Evolutionary conservation across 176 grass and related monocot genomes (phyloP).

Genomic region (Cenchrus purpureus): DNA sequence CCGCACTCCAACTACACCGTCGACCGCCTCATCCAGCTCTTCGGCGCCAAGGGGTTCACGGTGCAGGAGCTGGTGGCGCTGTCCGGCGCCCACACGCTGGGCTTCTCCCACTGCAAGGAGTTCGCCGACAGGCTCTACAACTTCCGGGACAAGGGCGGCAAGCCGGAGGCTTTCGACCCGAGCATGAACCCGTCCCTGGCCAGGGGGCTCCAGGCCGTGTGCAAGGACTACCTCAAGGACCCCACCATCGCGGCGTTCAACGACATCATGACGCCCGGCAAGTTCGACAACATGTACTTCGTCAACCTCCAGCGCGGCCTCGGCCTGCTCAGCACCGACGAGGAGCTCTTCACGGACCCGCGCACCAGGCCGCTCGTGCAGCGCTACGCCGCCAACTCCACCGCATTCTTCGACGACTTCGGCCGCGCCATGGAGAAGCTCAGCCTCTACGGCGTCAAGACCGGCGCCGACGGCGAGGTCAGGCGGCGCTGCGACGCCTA

Average conservation of each 20-base stretch:
- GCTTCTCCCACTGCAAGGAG: conserved; percentile 83
- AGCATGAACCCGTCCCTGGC: conserved; percentile 51
- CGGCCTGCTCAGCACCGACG: conserved; percentile 65
- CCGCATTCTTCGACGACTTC: conserved; percentile 81
- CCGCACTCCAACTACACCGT: conserved; percentile 60
- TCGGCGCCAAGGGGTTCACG: conserved; percentile 55
- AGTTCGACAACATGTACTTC: conserved; percentile 87
- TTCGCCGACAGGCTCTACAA: conserved; percentile 61
- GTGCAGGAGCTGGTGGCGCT: conserved; percentile 73
- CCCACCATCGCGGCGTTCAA: conserved; percentile 65
- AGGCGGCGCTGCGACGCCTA: conserved; percentile 75
- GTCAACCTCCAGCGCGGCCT: conserved; percentile 73
- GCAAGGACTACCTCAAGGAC: conserved; percentile 56
- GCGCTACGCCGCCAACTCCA: conserved; percentile 65
- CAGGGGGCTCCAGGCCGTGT: conserved; percentile 37
- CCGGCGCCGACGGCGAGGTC: conserved; percentile 69
- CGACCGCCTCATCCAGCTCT: conserved; percentile 44
- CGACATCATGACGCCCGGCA: conserved; percentile 83
- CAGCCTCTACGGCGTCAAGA: conserved; percentile 64
- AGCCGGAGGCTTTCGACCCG: conserved; percentile 49
- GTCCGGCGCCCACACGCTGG: conserved; percentile 72
- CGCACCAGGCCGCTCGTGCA: conserved; percentile 72
- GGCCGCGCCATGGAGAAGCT: conserved; percentile 79
- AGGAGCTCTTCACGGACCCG: conserved; percentile 61
- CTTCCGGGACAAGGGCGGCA: conserved; percentile 30